A percentile compares a stretch with the other conserved stretches of the same genome.
phyloP scores from a whole-genome alignment of 2,329 filamentous ascomycete genomes.

The Aspergillus pseudoviridinutans region DNA sequence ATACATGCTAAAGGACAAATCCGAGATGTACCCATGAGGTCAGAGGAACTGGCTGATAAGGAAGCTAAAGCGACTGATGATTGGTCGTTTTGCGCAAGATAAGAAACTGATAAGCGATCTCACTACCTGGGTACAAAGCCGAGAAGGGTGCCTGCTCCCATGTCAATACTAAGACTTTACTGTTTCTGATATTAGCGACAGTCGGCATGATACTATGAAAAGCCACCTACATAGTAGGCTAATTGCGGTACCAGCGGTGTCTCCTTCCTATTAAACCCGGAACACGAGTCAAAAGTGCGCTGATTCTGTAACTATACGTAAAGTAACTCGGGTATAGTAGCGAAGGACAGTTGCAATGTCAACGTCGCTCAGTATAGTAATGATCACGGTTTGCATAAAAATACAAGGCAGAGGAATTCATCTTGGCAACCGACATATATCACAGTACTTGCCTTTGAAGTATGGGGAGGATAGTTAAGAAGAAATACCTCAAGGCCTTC shows the following conservation, averaged over 20 bases:
- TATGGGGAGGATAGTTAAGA: background rate
- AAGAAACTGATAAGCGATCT: background rate
- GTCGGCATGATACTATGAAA: background rate
- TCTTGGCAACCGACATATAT: background rate
- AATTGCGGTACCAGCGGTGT: background rate
- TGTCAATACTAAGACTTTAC: background rate
- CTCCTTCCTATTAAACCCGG: background rate
- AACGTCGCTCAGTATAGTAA: background rate
- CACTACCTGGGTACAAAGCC: background rate
- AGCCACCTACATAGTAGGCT: background rate
- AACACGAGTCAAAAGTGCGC: background rate
- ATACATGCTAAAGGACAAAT: background rate
- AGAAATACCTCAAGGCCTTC: background rate
- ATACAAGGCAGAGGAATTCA: background rate
- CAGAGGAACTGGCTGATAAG: background rate
- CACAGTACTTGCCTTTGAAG: background rate
- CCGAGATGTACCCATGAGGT: background rate
- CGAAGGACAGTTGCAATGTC: background rate
- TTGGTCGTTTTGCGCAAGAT: constrained; percentile 4
- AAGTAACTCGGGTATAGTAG: too few relatives aligned
- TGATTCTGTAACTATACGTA: background rate
- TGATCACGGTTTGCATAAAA: background rate
- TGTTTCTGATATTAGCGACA: background rate
- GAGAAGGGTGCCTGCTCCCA: too few relatives aligned
- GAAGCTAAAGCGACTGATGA: constrained; percentile 1